Evolutionary conservation across 495 filamentous ascomycete genomes (phyloP), one percentile per base, ranked within the genome.

Genomic region (Talaromyces trachyspermus): DNA sequence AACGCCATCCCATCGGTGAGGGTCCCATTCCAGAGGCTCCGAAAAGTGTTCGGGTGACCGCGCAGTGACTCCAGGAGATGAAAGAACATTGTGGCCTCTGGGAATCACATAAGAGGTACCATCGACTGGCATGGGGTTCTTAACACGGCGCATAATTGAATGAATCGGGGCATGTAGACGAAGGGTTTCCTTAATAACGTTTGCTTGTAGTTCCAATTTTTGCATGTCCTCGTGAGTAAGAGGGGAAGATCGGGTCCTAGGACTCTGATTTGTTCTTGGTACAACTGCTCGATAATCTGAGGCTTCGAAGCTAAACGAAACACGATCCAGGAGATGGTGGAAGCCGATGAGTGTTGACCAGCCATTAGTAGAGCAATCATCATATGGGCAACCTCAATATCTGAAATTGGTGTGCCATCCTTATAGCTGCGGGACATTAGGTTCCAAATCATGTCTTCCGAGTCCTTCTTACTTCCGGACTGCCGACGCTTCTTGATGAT

Each of bases 321-420:
- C 69, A 91, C 76, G 55, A 89, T 86, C 86, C 86, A 94, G 23
- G 84, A 72, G 57, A 77, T 82, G 37, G 85, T 87, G 5, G 86
- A 84, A 32, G 88, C 88, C 2, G 86, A 89, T 1, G 86, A 89
- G 70, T 94, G 88, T 58, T 94, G 88, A 48, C 88, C 88, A 24
- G 85, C 88, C 87, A 94, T 90, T 7, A 94, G 71, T 19, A 94
- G 76, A 0, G 87, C 86, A 58, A 94, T 94, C 84, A 94, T 89
- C 79, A 94, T 89, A 59, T 91, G 87, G 5, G 88, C 87, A 29
- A 91, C 77, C 54, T 94, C 86, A 50, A 83, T 75, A 60, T 94
- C 88, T 9, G 88, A 82, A 5, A 91, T 70, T 5, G 65, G 62
- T 22, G 64, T 71, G 46, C 84, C 86, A 55, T 86, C 72, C 64